phyloP scores from a whole-genome alignment of 139 green algal species.

The Volvox africanus region DNA sequence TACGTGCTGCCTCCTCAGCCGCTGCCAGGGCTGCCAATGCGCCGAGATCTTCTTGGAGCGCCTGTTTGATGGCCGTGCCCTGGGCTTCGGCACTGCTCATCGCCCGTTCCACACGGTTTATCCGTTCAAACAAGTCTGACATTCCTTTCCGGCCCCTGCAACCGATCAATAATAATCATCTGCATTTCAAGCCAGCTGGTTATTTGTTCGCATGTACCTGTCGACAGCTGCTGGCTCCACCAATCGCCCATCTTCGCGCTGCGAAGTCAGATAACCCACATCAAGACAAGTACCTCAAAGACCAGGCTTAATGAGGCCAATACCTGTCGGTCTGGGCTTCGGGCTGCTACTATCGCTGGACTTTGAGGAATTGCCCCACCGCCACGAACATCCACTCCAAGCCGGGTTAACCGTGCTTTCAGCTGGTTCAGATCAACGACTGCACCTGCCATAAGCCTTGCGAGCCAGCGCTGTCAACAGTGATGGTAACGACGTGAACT shows the following conservation, averaged over 20 bases:
- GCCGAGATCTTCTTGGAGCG: conserved; percentile 13
- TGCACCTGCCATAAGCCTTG: conserved; percentile 13
- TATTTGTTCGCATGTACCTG: neutral
- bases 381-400: conserved; percentile 25
- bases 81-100: conserved; percentile 46
- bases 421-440: conserved; percentile 12
- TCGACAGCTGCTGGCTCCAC: conserved; percentile 27
- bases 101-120: conserved; percentile 39
- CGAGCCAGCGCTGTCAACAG: neutral
- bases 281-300: neutral
- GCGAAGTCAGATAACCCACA: neutral
- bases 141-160: conserved; percentile 38
- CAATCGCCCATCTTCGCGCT: neutral
- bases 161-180: neutral
- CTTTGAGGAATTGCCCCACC: neutral
- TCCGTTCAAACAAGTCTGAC: conserved; percentile 40
- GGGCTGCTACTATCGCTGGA: neutral
- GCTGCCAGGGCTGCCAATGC: neutral
- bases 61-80: conserved; percentile 18
- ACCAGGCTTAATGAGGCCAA: neutral
- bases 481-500: neutral
- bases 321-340: conserved; percentile 2
- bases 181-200: neutral
- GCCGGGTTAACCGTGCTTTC: conserved; percentile 8
- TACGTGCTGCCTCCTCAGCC: conserved; percentile 10